A percentile compares a stretch with the other conserved stretches of the same genome.
phyloP scores from a whole-genome alignment of 331 rosid genomes.

The Quercus phellos region DNA sequence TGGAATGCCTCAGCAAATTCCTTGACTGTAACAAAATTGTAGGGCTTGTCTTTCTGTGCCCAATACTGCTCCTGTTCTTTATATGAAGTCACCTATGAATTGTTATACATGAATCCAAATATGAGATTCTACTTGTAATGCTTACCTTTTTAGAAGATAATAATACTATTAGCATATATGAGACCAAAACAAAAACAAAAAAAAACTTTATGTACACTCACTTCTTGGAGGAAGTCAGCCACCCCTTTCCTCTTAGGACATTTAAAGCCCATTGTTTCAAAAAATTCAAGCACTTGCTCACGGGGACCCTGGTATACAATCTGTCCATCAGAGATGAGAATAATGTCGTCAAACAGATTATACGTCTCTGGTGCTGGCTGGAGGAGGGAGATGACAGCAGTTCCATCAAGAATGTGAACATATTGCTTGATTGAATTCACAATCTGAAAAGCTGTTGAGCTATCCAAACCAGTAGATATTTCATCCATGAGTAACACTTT shows the following conservation, averaged over 20 bases:
- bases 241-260: conserved; percentile 73
- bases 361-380: conserved; percentile 88
- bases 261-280: conserved; percentile 55
- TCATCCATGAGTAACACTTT: conserved; percentile 76
- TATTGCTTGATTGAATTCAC: conserved; percentile 55
- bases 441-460: conserved; percentile 72
- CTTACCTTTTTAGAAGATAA: too few relatives aligned
- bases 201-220: conserved; percentile 4
- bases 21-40: conserved; percentile 38
- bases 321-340: conserved; percentile 65
- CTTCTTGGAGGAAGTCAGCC: conserved; percentile 86
- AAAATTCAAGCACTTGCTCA: conserved; percentile 53
- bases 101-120: neutral
- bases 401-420: conserved; percentile 54
- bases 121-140: conserved; percentile 3
- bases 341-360: conserved; percentile 73
- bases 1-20: conserved; percentile 54
- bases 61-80: conserved; percentile 78
- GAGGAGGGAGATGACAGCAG: conserved; percentile 60
- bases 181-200: neutral
- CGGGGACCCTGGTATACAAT: conserved; percentile 82
- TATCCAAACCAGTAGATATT: conserved; percentile 77
- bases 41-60: conserved; percentile 40
- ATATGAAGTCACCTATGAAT: conserved; percentile 48
- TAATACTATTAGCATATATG: neutral